Base-by-base conservation (phyloP, 495 filamentous ascomycete genomes). In the Penicillium riverlandense region DNA sequence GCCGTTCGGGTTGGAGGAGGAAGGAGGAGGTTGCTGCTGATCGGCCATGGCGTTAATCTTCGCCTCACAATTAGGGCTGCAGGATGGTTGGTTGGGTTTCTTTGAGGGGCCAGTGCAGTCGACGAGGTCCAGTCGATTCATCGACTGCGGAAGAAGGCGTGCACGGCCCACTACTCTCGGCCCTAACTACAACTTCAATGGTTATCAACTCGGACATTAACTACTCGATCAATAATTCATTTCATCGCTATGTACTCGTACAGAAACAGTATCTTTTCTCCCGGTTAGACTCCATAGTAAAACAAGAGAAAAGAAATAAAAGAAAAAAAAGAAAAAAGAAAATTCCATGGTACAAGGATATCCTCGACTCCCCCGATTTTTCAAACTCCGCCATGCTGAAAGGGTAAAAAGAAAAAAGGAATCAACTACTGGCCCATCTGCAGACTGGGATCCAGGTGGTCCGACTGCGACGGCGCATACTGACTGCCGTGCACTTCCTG, bases 401-500 rank as follows among this genome's bases (percentile, higher is more conserved):
- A 38, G 40, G 47, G 35, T 37, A 12, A 34, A 47, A 27, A 27
- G 15, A 27, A 5, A 6, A 44, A 2, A 29, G 28, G 11, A 38
- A 12, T 15, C 28, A n/a, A 36, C 43, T 52, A 71, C 49, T 70
- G 66, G 9, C 62, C 62, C 37, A 69, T 33, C 45, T 70, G 64
- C 58, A 69, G 63, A 22, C 52, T 58, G 6, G 62, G 61, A 52
- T 69, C 60, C 29, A 70, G 45, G 11, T 65, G 59, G 37, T 69
- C 67, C 29, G 55, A 54, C 2, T 55, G 57, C 11, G 48, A 41
- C 36, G 61, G 62, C n/a, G 57, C 57, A 32, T 65, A 73, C 15
- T 59, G 56, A 30, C 66, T 67, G 9, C 67, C 70, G 38, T 71
- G 67, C n/a, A 73, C 67, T 40, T 73, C 70, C 43, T 73, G 68